phyloP scores from a whole-genome alignment of 352 stramenopile genomes.

The Phytophthora tentaculata region DNA sequence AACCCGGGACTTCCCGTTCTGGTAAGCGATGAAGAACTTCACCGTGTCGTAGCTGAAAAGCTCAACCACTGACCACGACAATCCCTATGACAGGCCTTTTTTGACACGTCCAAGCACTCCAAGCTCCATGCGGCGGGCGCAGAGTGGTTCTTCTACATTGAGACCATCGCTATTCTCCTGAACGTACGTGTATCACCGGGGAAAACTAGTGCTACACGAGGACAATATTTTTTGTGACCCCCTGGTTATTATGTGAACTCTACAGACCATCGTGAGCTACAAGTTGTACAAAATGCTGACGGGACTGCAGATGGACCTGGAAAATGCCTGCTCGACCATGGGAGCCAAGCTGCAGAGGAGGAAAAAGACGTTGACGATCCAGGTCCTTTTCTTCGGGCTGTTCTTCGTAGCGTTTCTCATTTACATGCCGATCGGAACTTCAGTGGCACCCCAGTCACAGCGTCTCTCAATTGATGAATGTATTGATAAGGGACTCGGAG shows the following conservation, averaged over 20 bases:
- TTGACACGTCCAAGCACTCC: conserved; percentile 56
- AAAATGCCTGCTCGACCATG: conserved; percentile 35
- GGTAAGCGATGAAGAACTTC: conserved; percentile 26
- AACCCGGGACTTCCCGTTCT: conserved; percentile 58
- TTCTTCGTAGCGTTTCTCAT: conserved; percentile 69
- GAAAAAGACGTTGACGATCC: conserved; percentile 51
- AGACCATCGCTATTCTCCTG: conserved; percentile 52
- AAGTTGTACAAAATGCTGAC: conserved; percentile 51
- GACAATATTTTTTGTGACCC: conserved; percentile 2
- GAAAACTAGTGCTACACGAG: background rate
- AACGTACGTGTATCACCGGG: conserved; percentile 46
- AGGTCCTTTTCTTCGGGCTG: conserved; percentile 45
- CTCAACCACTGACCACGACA: conserved; percentile 7
- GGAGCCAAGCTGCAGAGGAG: conserved; percentile 37
- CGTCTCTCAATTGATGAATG: conserved; percentile 58
- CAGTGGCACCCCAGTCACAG: conserved; percentile 27
- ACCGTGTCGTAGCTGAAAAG: background rate
- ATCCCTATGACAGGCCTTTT: conserved; percentile 44
- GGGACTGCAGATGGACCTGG: conserved; percentile 38
- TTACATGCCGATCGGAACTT: conserved; percentile 61
- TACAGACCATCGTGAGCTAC: conserved; percentile 54
- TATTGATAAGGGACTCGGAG: conserved; percentile 55
- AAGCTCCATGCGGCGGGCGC: conserved; percentile 47
- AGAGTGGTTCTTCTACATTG: conserved; percentile 69
- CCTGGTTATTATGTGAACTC: background rate